These are phyloP conservation scores for Cyclotella baltica DNA, from an alignment of 108 stramenopile genomes.

Conservation along the genomic window DNA sequence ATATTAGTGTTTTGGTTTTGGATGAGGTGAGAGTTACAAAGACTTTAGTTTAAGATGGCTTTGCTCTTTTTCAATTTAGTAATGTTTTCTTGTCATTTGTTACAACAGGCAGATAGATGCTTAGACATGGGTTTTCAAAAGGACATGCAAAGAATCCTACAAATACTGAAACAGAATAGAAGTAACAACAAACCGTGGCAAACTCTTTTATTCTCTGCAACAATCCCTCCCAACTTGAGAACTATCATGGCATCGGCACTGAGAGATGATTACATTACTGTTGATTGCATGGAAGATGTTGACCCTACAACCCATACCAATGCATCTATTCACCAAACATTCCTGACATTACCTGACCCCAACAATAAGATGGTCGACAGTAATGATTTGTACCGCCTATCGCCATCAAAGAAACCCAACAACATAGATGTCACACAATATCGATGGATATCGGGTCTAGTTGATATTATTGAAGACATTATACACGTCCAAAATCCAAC, in stretches of 20 bases:
- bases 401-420: background rate
- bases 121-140: conserved; percentile 90
- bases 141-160: conserved; percentile 79
- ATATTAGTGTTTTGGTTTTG: conserved; percentile 61
- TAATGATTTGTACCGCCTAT: conserved; percentile 19
- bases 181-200: conserved; percentile 52
- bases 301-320: conserved; percentile 54
- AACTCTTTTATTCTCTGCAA: conserved; percentile 87
- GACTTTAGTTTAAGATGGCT: background rate
- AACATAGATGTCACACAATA: conserved; percentile 8
- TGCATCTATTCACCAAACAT: conserved; percentile 42
- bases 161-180: conserved; percentile 17
- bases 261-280: conserved; percentile 47
- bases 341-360: conserved; percentile 40
- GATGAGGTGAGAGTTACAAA: conserved; percentile 63
- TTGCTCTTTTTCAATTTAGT: background rate
- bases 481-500: conserved; percentile 76
- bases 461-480: conserved; percentile 51
- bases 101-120: conserved; percentile 73
- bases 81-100: background rate
- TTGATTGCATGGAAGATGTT: conserved; percentile 54
- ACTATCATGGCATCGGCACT: conserved; percentile 65
- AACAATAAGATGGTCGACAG: background rate
- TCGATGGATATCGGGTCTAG: conserved; percentile 45
- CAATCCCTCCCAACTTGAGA: conserved; percentile 63